Conservation (phyloP, 2,329 filamentous ascomycete genomes). For the Neofusicoccum kwambonambiense region DNA sequence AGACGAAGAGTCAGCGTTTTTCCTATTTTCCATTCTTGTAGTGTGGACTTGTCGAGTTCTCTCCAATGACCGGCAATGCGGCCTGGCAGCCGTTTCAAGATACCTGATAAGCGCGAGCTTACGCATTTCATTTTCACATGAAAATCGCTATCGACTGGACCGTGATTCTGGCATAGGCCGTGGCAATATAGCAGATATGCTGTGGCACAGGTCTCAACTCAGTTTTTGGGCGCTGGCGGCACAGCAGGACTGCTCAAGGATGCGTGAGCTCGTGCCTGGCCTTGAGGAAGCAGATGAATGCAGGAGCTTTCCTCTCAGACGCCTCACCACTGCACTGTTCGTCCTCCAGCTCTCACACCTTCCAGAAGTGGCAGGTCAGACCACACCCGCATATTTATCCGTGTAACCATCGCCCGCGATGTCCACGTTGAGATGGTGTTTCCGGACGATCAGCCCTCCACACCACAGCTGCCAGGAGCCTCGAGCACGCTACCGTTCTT, state of each 20-base stretch:
- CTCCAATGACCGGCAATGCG: background rate
- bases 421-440: background rate
- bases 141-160: background rate
- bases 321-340: background rate
- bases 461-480: background rate
- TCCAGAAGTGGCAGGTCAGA: background rate
- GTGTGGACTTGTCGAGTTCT: background rate
- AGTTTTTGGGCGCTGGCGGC: background rate
- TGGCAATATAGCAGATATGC: background rate
- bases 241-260: background rate
- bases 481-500: background rate
- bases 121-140: background rate
- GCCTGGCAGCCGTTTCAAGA: background rate
- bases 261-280: background rate
- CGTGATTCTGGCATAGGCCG: background rate
- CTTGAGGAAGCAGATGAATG: background rate
- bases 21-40: too few relatives aligned
- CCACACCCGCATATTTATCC: background rate
- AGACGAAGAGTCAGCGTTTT: too few relatives aligned
- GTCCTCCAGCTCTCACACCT: background rate
- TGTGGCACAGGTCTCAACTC: conserved; percentile 4
- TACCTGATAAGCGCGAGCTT: background rate
- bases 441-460: background rate
- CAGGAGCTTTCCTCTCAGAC: background rate
- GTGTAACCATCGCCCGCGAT: background rate